Base-by-base conservation (phyloP, 306 rosid genomes). In the Crataegus laevigata region DNA sequence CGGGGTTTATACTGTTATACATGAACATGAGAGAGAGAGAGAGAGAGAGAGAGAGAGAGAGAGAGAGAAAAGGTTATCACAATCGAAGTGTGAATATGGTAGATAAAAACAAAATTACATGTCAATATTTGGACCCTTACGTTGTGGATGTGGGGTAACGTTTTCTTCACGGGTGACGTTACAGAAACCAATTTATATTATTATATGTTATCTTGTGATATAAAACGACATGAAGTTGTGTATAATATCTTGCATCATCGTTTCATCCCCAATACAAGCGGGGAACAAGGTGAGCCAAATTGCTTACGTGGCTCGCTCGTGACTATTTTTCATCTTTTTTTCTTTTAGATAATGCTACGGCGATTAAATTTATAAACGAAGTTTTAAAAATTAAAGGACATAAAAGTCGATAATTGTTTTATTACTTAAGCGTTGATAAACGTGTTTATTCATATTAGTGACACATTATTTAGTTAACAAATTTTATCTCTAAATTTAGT, bases 101-200 rank as follows among this genome's bases (percentile, higher is more conserved):
- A 5, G 11, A 45, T 15, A 10, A 8, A 45, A 28, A 28, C 2
- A 28, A 28, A 28, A 28, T 28, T 28, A 28, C 29, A 1, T 2
- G 29, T 28, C 40, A 12, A 19, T 71, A 29, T 30, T 55, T 71
- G 42, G 32, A 28, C 8, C 17, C 63, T n/a, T 52, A 52, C 50
- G 8, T 52, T 72, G 24, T 4, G 40, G 40, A 36, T 36, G 1
- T 7, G 11, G 24, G 66, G 54, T 72, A 72, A 36, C 62, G 40
- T 29, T 72, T 72, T 2, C 12, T 40, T 40, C 75, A 72, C 75
- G 75, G 75, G 75, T 57, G 18, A 19, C 69, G 24, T 71, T 71
- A 52, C 15, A 11, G n/a, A 45, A 12, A 30, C n/a, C 14, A 71
- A 26, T 34, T 71, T 32, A 36, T 36, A 36, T 6, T 6, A 36